Evolutionary conservation across 306 rosid genomes (phyloP), one percentile per base, ranked within the genome.

Genomic region (Fragaria iinumae): DNA sequence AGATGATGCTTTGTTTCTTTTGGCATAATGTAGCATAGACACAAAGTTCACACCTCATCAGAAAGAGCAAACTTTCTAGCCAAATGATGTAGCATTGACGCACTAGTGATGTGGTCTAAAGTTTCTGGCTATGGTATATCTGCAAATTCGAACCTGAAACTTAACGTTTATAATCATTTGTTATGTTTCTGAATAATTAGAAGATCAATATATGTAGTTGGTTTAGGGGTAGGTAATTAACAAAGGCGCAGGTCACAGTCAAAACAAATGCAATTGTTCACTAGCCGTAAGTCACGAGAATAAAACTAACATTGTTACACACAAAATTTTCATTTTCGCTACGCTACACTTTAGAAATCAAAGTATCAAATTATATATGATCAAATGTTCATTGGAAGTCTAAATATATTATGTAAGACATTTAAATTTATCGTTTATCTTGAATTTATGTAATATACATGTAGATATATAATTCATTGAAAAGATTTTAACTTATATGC

Each of bases 61-160:
- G 20, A 10, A 43, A 60, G 17, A 45, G n/a, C 59, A 68, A 53
- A 72, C 57, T 65, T 65, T 65, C 69, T 65, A 36, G 47, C 69
- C 13, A 17, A 65, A 65, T 65, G 69, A 65, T 65, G 69, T 65
- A 65, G 59, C 55, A 45, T 68, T 80, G 80, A 80, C 79, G 68
- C n/a, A 10, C 3, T 45, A 6, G 62, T 80, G 83, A 80, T 70
- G 74, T 47, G 5, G 32, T 74, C 64, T 80, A 21, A 55, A 49
- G 53, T 36, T 70, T 16, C 17, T 60, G 16, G 16, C 6, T 56
- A 21, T 56, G 6, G 14, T 21, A 56, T 21, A 23, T 56, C 29
- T 59, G 62, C 25, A 55, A 0, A 20, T 29, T 60, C 38, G 9
- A 60, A 23, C 68, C 16, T 14, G 2, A 32, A 13, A 14, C 12